These are phyloP conservation scores for Neltuma alba DNA, from an alignment of 306 rosid species.

Conservation along the genomic window DNA sequence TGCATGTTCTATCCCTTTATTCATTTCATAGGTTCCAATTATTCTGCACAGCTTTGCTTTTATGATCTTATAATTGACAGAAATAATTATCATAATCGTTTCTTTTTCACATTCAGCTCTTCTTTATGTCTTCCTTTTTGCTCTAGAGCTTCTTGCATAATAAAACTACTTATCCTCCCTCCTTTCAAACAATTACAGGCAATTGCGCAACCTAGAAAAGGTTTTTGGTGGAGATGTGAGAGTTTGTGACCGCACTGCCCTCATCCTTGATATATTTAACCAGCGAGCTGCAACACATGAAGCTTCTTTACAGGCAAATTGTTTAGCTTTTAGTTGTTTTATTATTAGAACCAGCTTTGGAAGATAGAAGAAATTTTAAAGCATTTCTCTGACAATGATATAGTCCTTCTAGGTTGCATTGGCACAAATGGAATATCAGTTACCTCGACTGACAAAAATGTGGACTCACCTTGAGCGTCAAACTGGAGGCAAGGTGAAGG, in stretches of 20 bases:
- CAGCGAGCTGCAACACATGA: constrained; percentile 99
- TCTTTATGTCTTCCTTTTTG: constrained; percentile 16
- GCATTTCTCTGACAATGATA: constrained; percentile 30
- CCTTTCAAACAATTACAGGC: constrained; percentile 52
- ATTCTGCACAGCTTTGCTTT: constrained; percentile 1
- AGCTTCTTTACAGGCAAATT: constrained; percentile 86
- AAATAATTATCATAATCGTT: not conserved
- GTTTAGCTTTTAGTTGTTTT: constrained; percentile 23
- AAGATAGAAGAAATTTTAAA: constrained; percentile 24
- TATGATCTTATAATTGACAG: not conserved
- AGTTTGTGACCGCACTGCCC: constrained; percentile 95
- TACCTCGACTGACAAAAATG: constrained; percentile 95
- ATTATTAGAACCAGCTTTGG: constrained; percentile 26
- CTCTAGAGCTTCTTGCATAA: constrained; percentile 28
- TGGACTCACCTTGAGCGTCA: constrained; percentile 99
- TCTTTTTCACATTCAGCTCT: not conserved
- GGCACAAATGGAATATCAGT: constrained; percentile 98
- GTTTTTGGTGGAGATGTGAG: constrained; percentile 91
- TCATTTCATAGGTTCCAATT: constrained; percentile 15
- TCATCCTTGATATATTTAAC: constrained; percentile 91
- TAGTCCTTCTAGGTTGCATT: constrained; percentile 71
- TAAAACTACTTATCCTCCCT: constrained; percentile 25
- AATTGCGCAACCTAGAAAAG: constrained; percentile 92
- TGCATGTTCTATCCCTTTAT: constrained; percentile 4
- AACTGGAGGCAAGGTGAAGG: constrained; percentile 97